phyloP scores from a whole-genome alignment of 2,329 filamentous ascomycete genomes.

The Bipolaris bicolor region DNA sequence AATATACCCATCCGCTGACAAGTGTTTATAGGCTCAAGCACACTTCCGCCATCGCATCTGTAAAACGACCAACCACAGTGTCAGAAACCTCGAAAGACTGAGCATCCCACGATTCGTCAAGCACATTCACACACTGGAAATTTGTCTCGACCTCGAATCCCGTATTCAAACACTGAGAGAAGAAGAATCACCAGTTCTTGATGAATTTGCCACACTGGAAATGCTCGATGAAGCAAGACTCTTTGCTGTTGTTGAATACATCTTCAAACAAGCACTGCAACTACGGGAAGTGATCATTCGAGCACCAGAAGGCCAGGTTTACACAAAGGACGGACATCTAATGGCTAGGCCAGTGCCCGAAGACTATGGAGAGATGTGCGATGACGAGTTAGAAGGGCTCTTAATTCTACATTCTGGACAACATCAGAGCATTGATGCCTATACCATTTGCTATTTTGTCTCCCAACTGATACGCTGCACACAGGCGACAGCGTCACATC shows the following conservation, averaged over 20 bases:
- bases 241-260: neutral
- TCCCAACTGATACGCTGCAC: neutral
- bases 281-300: neutral
- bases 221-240: neutral
- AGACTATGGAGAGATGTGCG: neutral
- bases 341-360: neutral
- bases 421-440: neutral
- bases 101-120: constrained; percentile 4
- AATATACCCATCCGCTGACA: neutral
- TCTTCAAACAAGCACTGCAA: neutral
- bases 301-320: neutral
- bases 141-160: neutral
- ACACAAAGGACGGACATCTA: neutral
- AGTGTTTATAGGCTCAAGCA: neutral
- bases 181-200: too few species aligned
- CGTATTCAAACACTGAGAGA: neutral
- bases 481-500: neutral
- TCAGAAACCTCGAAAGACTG: constrained; percentile 1
- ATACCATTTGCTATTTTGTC: neutral
- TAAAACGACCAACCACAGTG: neutral
- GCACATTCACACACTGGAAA: constrained; percentile 2
- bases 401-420: neutral
- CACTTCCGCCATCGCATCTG: neutral
- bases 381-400: neutral
- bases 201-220: neutral